Base-by-base conservation (phyloP, 73 alveolate genomes). In the Paraurostyla sp. region DNA sequence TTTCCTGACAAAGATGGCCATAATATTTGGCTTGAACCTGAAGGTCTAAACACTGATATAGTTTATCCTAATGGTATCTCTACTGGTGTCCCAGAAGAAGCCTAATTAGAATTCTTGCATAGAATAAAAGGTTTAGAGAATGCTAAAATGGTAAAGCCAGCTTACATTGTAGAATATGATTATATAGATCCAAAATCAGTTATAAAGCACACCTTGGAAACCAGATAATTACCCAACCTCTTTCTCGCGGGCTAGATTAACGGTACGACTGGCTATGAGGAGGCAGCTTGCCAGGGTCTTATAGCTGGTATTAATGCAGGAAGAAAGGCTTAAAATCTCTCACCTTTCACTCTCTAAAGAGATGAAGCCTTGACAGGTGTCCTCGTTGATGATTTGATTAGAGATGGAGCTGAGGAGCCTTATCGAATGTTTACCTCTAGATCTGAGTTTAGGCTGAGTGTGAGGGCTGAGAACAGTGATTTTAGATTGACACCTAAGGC, bases 241-340 rank as follows among this genome's bases (percentile, higher is more conserved):
- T 92, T 32, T 84, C 43, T 92, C 41, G 97, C 97, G 0, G 97
- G 97, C 4, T 71, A 92, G 50, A 92, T 92, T 48, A 87, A 89
- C 68, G 97, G 97, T 22, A 92, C 97, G 32, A 92, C 97, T 0
- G 97, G 97, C 0, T 92, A 92, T 80, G 97, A 92, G 63, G 97
- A 92, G 52, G 97, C 97, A 13, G 97, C 94, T 22, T 69, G 92
- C 46, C 78, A 92, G 59, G 97, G 97, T 42, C 42, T 92, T 0
- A 57, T 92, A 0, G 97, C 97, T 0, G 97, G 97, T 13, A 49
- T 87, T 22, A 92, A 92, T 65, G 94, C 92, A 0, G 96, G 92
- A 4, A 62, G 81, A 22, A 50, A 60, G 41, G 59, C 91, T 33
- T 60, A 80, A 36, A 83, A 78, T 27, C 54, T 45, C 32, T 20